Conservation (phyloP, 768 basidiomycete genomes). For the Phylloporus sp. region DNA sequence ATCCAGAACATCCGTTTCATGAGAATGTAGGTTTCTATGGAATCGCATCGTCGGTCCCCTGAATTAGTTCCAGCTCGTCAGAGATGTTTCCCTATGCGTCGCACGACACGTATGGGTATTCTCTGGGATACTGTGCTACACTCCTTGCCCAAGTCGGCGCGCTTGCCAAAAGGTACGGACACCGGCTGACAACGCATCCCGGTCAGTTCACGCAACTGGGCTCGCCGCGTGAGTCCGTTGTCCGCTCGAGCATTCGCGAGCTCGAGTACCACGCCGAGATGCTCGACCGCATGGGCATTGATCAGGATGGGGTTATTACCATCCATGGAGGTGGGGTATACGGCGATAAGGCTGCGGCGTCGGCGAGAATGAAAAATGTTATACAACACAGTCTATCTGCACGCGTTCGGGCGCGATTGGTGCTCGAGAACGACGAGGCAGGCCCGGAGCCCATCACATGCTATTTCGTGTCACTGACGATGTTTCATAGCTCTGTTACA, state of each 20-base stretch:
- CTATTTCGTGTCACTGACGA: neutral
- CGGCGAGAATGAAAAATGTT: constrained; percentile 68
- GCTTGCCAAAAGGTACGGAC: constrained; percentile 64
- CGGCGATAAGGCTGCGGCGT: constrained; percentile 67
- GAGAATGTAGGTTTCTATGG: constrained; percentile 41
- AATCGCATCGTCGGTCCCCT: neutral
- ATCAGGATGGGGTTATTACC: constrained; percentile 82
- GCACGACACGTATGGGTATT: constrained; percentile 75
- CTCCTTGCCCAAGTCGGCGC: constrained; percentile 54
- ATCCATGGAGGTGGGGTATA: constrained; percentile 85
- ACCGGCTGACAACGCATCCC: constrained; percentile 83
- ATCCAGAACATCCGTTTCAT: constrained; percentile 73
- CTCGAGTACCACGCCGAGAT: constrained; percentile 85
- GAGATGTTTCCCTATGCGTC: constrained; percentile 94
- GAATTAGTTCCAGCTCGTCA: constrained; percentile 46
- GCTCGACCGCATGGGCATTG: constrained; percentile 79
- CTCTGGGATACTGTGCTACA: constrained; percentile 64
- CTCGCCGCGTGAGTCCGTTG: constrained; percentile 69
- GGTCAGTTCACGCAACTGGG: constrained; percentile 85
- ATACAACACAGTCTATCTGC: constrained; percentile 54
- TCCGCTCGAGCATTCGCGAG: constrained; percentile 73
- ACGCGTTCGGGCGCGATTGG: constrained; percentile 66
- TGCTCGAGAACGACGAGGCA: constrained; percentile 94
- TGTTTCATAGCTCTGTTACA: constrained; percentile 64
- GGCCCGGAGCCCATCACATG: neutral